Conservation (phyloP, 805 yeast genomes). For the Komagataella phaffii region DNA sequence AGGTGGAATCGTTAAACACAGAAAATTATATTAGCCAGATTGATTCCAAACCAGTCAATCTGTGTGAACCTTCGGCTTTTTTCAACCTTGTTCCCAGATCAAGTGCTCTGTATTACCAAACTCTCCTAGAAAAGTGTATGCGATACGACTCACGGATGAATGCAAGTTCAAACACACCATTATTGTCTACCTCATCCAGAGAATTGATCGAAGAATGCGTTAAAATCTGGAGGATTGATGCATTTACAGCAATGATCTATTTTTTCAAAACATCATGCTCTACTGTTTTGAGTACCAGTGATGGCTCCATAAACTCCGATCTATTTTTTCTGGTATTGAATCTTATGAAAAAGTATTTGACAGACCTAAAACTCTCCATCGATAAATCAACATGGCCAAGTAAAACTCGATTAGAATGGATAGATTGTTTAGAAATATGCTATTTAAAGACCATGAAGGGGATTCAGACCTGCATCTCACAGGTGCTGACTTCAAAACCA, state of each 20-base stretch:
- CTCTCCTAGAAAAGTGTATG: neutral
- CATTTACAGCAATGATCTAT: slow-evolving; percentile 24
- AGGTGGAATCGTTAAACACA: slow-evolving; percentile 12
- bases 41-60: slow-evolving; percentile 19
- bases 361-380: neutral
- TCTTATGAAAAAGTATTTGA: neutral
- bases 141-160: neutral
- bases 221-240: slow-evolving; percentile 24
- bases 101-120: slow-evolving; percentile 22
- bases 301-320: slow-evolving; percentile 8
- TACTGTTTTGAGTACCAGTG: slow-evolving; percentile 15
- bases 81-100: slow-evolving; percentile 40
- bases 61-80: slow-evolving; percentile 22
- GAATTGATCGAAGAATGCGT: neutral
- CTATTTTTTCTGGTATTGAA: neutral
- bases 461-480: neutral
- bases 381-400: neutral
- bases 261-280: neutral
- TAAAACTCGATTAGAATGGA: neutral
- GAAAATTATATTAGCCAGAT: slow-evolving; percentile 14
- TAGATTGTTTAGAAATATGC: neutral
- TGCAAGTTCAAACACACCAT: neutral
- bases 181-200: neutral
- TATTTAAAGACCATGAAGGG: neutral
- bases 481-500: neutral